Percentiles rank a stretch among this genome's conserved stretches.
Conservation (phyloP, 2,329 filamentous ascomycete genomes). For the Trichoderma polysporum region DNA sequence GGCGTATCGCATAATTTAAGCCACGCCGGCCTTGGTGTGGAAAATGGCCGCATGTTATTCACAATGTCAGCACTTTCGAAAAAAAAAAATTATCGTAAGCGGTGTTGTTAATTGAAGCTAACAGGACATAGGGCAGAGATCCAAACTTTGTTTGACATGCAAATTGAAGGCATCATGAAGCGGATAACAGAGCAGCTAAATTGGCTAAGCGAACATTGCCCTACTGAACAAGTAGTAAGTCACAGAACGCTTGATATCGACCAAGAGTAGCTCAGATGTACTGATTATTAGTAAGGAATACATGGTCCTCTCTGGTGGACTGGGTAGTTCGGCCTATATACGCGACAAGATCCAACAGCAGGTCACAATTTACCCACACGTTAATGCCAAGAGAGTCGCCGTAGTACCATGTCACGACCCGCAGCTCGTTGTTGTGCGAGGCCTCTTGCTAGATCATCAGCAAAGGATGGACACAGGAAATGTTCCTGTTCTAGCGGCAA, state of each 20-base stretch:
- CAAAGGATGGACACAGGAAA: conserved; percentile 44
- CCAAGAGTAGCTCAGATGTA: neutral
- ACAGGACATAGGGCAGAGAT: conserved; percentile 39
- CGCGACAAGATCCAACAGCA: neutral
- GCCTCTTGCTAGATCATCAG: conserved; percentile 51
- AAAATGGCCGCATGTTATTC: conserved; percentile 38
- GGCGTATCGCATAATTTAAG: conserved; percentile 42
- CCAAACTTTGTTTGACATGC: conserved; percentile 44
- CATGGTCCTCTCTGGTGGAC: neutral
- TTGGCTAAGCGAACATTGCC: conserved; percentile 34
- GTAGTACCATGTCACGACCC: conserved; percentile 50
- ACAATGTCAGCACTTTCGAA: neutral
- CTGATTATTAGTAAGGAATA: neutral
- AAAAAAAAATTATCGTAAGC: neutral
- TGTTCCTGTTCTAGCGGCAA: conserved; percentile 43
- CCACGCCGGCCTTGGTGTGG: conserved; percentile 39
- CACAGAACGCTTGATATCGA: too few species aligned
- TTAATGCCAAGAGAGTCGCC: conserved; percentile 36
- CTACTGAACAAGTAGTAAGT: conserved; percentile 38
- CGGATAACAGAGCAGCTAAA: conserved; percentile 43
- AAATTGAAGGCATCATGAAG: conserved; percentile 40
- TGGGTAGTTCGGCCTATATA: neutral
- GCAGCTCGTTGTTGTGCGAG: conserved; percentile 55
- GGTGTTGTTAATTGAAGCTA: neutral
- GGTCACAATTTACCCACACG: conserved; percentile 30